Percentiles rank a stretch among this genome's conserved stretches.
These are phyloP conservation scores for Macrotyloma uniflorum DNA, from an alignment of 306 rosid genomes.

Conservation along the genomic window DNA sequence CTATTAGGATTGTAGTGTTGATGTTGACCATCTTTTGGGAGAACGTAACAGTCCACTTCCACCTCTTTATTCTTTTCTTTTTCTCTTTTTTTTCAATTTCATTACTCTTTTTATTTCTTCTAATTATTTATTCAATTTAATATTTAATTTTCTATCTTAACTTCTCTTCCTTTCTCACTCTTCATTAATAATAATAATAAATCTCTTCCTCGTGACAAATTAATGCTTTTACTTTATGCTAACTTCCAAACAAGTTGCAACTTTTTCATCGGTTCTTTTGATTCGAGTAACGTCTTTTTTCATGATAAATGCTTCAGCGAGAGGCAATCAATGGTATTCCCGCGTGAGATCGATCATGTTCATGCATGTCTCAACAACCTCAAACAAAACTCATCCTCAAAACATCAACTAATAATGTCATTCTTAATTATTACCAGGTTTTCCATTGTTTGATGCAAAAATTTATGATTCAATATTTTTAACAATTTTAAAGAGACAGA, in stretches of 20 bases:
- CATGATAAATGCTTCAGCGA: constrained; percentile 1
- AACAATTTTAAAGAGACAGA: background rate
- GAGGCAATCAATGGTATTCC: constrained; percentile 16
- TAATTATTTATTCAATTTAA: too few species aligned
- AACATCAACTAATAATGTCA: background rate
- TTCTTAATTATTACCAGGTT: background rate
- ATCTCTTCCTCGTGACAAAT: background rate
- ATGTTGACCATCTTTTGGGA: constrained; percentile 18
- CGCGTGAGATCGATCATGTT: constrained; percentile 32
- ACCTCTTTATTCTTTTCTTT: background rate
- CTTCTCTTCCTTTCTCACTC: too few species aligned
- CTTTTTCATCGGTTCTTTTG: background rate
- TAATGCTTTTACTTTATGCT: constrained; percentile 21
- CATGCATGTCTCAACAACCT: constrained; percentile 8
- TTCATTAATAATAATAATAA: too few species aligned
- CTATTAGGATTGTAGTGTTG: background rate
- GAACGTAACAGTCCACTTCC: too few species aligned
- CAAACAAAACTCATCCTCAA: background rate
- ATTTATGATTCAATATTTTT: too few species aligned
- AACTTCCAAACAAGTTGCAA: background rate
- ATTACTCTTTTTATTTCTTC: background rate
- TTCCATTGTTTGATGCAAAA: background rate
- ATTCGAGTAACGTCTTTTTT: background rate
- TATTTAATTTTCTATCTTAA: too few species aligned
- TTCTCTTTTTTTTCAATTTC: background rate